These are phyloP conservation scores for Epichloe elymi DNA, from an alignment of 2,329 filamentous ascomycete species.

Conservation along the genomic window DNA sequence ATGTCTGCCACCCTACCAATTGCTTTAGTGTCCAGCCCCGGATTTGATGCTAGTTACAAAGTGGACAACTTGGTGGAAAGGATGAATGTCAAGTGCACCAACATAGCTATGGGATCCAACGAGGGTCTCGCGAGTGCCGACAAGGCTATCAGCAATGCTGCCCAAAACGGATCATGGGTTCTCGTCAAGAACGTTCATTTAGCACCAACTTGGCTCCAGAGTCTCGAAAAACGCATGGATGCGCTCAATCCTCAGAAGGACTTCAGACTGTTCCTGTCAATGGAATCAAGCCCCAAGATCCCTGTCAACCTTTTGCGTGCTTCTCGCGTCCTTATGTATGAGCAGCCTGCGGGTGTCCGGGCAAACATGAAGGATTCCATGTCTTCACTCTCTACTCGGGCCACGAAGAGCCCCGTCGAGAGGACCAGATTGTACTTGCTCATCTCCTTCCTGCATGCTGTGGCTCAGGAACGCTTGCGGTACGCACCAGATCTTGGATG, in stretches of 20 bases:
- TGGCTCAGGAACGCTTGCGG: slow-evolving; percentile 85
- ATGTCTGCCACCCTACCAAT: slow-evolving; percentile 77
- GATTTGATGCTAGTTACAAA: slow-evolving; percentile 98
- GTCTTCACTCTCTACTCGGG: slow-evolving; percentile 63
- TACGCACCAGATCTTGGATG: slow-evolving; percentile 91
- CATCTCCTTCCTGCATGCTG: slow-evolving; percentile 87
- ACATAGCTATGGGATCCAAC: slow-evolving; percentile 98
- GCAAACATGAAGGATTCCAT: slow-evolving; percentile 99
- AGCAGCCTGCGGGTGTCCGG: slow-evolving; percentile 89
- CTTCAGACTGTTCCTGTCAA: slow-evolving; percentile 92
- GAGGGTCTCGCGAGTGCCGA: slow-evolving; percentile 87
- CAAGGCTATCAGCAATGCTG: slow-evolving; percentile 87
- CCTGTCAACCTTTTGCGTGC: slow-evolving; percentile 90
- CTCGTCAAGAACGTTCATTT: slow-evolving; percentile 98
- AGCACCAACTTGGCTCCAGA: slow-evolving; percentile 90
- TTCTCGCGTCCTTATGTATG: slow-evolving; percentile 90
- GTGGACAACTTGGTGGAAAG: slow-evolving; percentile 89
- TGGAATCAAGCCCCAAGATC: slow-evolving; percentile 95
- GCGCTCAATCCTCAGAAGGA: slow-evolving; percentile 85
- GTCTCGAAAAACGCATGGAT: slow-evolving; percentile 91
- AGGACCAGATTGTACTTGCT: slow-evolving; percentile 81
- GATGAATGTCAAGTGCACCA: slow-evolving; percentile 70
- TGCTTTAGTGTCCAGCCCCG: slow-evolving; percentile 83
- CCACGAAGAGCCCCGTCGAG: slow-evolving; percentile 75
- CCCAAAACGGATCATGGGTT: slow-evolving; percentile 88